Conservation (phyloP, 108 stramenopile genomes). For the Pseudonitzschia multiseries region DNA sequence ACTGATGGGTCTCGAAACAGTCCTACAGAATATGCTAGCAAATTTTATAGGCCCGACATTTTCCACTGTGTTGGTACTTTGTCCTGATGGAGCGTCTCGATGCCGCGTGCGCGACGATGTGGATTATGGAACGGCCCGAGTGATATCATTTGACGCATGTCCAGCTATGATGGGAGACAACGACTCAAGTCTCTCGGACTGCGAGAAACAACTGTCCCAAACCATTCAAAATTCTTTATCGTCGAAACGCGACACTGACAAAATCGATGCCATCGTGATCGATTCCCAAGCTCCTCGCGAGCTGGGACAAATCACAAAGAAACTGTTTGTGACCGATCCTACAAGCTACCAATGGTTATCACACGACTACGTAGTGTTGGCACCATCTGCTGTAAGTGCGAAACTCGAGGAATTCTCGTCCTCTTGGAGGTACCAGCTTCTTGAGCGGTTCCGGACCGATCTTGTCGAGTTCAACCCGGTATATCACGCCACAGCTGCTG, state of each 20-base stretch:
- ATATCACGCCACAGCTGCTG: neutral
- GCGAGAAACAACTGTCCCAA: neutral
- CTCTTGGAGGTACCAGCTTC: conserved; percentile 12
- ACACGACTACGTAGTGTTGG: conserved; percentile 8
- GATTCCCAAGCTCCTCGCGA: neutral
- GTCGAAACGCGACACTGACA: neutral
- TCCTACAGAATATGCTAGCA: neutral
- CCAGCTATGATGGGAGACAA: neutral
- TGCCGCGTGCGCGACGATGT: neutral
- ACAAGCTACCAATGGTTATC: conserved; percentile 5
- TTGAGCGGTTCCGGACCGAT: conserved; percentile 15
- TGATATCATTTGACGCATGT: neutral
- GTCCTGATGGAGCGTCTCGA: neutral
- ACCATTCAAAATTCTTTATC: neutral
- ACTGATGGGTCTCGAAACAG: neutral
- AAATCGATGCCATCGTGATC: conserved; percentile 9
- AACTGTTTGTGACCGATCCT: neutral
- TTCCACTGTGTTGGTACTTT: neutral
- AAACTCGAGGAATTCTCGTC: neutral
- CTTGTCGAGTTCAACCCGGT: conserved; percentile 12
- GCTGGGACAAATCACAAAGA: conserved; percentile 6
- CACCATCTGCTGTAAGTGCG: neutral
- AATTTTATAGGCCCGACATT: neutral
- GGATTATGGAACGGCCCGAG: neutral
- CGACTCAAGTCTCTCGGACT: neutral